Evolutionary conservation across 202 grass and related monocot species (phyloP).

Genomic region (Digitaria exilis): DNA sequence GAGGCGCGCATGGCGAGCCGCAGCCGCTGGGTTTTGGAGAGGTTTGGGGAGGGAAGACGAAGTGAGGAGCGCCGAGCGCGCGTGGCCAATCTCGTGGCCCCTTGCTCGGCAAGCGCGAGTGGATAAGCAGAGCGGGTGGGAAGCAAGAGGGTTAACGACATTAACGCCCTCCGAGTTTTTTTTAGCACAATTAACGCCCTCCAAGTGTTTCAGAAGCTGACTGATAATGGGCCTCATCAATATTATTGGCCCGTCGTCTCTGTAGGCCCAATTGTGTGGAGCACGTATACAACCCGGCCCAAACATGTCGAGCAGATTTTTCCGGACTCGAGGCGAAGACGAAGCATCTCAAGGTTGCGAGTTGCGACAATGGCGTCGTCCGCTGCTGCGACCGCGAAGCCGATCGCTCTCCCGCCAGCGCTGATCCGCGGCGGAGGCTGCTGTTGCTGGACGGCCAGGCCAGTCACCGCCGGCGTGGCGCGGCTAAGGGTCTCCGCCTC

Average conservation of each 20-base stretch:
- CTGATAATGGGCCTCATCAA: neutral
- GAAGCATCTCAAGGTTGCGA: neutral
- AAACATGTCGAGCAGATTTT: neutral
- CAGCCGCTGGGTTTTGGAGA: conserved; percentile 45
- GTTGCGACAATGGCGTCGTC: conserved; percentile 45
- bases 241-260: neutral
- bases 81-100: conserved; percentile 35
- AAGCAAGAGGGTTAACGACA: conserved; percentile 17
- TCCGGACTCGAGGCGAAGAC: neutral
- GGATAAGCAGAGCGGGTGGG: conserved; percentile 38
- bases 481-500: conserved; percentile 48
- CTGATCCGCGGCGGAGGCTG: neutral
- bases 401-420: conserved; percentile 12
- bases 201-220: no score
- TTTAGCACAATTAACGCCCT: no score
- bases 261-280: no score
- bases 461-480: neutral
- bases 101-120: conserved; percentile 33
- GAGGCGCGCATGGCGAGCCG: conserved; percentile 34
- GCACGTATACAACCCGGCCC: no score
- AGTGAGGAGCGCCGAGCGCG: neutral
- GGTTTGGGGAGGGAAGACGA: conserved; percentile 29
- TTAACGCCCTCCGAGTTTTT: neutral
- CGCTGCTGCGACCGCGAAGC: conserved; percentile 32
- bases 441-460: neutral